A percentile compares a stretch with the other conserved stretches of the same genome.
Conservation (phyloP, 805 yeast genomes). For the Saturnispora dispora region DNA sequence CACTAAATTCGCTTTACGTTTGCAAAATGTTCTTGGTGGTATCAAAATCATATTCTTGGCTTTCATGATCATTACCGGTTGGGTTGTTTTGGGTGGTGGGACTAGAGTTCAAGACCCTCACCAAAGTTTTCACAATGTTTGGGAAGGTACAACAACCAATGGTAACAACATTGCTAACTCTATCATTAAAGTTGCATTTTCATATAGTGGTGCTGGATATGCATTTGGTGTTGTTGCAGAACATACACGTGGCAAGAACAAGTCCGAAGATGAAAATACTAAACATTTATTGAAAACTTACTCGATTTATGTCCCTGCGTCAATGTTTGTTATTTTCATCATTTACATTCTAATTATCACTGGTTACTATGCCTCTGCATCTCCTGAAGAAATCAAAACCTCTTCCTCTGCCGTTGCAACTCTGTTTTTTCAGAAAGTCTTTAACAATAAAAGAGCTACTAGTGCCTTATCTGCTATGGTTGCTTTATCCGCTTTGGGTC, state of each 20-base stretch:
- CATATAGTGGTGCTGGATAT: slow-evolving; percentile 35
- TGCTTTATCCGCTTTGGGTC: slow-evolving; percentile 74
- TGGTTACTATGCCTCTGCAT: slow-evolving; percentile 75
- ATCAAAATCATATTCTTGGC: slow-evolving; percentile 63
- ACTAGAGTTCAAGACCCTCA: slow-evolving; percentile 26
- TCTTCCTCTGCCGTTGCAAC: slow-evolving; percentile 74
- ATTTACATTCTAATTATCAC: slow-evolving; percentile 69
- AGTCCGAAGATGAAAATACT: slow-evolving; percentile 43
- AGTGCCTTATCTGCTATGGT: slow-evolving; percentile 72
- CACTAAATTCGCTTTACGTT: slow-evolving; percentile 55
- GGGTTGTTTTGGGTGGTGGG: slow-evolving; percentile 79
- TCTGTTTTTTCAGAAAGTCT: slow-evolving; percentile 61
- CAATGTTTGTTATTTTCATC: slow-evolving; percentile 50
- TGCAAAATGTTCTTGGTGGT: slow-evolving; percentile 59
- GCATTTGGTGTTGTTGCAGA: slow-evolving; percentile 32
- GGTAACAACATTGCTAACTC: slow-evolving; percentile 36
- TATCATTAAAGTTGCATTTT: slow-evolving; percentile 35
- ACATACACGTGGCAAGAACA: slow-evolving; percentile 30
- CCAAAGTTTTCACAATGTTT: slow-evolving; percentile 28
- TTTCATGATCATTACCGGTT: slow-evolving; percentile 67
- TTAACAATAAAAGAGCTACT: slow-evolving; percentile 48
- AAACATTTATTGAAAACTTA: slow-evolving; percentile 38
- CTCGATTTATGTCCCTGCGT: slow-evolving; percentile 65
- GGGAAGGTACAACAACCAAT: slow-evolving; percentile 34
- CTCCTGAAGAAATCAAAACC: slow-evolving; percentile 39